Conservation (phyloP, 2,329 filamentous ascomycete genomes). For the Sphaerulina vaccinii region DNA sequence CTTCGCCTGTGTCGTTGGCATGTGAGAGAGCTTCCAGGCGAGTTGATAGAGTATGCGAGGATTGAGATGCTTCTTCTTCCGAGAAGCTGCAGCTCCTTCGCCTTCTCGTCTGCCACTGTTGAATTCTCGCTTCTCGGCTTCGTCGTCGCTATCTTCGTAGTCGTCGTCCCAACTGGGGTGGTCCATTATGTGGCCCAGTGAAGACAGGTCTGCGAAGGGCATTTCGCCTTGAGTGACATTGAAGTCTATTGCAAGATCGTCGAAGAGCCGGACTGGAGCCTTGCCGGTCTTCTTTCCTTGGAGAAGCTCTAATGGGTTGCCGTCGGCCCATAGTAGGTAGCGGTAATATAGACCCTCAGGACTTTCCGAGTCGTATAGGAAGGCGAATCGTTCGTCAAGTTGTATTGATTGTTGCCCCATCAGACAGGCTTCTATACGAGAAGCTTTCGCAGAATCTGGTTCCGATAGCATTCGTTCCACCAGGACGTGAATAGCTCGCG, state of each 20-base stretch:
- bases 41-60: slow-evolving; percentile 79
- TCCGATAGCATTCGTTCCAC: slow-evolving; percentile 76
- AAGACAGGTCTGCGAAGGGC: slow-evolving; percentile 60
- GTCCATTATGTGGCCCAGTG: slow-evolving; percentile 74
- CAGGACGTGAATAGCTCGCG: slow-evolving; percentile 84
- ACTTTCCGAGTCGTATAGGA: slow-evolving; percentile 84
- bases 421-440: slow-evolving; percentile 85
- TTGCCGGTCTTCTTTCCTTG: slow-evolving; percentile 35
- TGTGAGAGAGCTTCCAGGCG: slow-evolving; percentile 74
- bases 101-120: slow-evolving; percentile 40
- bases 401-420: slow-evolving; percentile 86
- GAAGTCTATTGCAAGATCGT: slow-evolving; percentile 78
- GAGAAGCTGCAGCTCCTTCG: slow-evolving; percentile 35
- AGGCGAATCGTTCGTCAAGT: slow-evolving; percentile 85
- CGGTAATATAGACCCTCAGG: slow-evolving; percentile 85
- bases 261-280: slow-evolving; percentile 50
- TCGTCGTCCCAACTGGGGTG: slow-evolving; percentile 85
- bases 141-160: slow-evolving; percentile 73
- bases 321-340: slow-evolving; percentile 73
- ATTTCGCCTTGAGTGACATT: slow-evolving; percentile 68
- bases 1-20: slow-evolving; percentile 72
- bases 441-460: slow-evolving; percentile 49
- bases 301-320: slow-evolving; percentile 47
- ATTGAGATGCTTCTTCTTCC: slow-evolving; percentile 61
- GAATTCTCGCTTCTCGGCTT: slow-evolving; percentile 48